Percentiles rank a stretch among this genome's conserved stretches.
phyloP scores from a whole-genome alignment of 345 rosid species.

The Heritiera fomes region DNA sequence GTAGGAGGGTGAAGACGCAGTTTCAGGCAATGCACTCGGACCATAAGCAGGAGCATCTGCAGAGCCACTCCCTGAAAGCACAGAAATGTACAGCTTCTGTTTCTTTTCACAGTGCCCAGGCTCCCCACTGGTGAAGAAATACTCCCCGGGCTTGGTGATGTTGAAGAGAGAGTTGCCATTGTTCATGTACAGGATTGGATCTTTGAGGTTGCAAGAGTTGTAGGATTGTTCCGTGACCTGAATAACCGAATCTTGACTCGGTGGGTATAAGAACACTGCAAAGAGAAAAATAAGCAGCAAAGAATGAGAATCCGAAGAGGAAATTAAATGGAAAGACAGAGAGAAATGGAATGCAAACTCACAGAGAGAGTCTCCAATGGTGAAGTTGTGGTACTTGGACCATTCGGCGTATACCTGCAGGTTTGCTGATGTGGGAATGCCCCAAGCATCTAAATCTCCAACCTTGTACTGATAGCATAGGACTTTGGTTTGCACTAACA shows the following conservation, averaged over 20 bases:
- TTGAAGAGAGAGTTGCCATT: slow-evolving; percentile 95
- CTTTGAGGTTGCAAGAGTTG: slow-evolving; percentile 71
- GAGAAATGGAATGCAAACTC: slow-evolving; percentile 26
- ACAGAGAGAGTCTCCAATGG: slow-evolving; percentile 83
- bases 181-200: slow-evolving; percentile 84
- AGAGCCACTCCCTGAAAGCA: slow-evolving; percentile 49
- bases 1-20: slow-evolving; percentile 64
- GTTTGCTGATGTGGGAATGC: slow-evolving; percentile 63
- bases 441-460: slow-evolving; percentile 90
- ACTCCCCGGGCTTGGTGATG: slow-evolving; percentile 59
- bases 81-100: slow-evolving; percentile 76
- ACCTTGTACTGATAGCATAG: slow-evolving; percentile 56
- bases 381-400: slow-evolving; percentile 63
- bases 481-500: slow-evolving; percentile 46
- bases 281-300: background rate
- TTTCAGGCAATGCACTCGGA: slow-evolving; percentile 49
- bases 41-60: slow-evolving; percentile 52
- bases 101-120: slow-evolving; percentile 80
- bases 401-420: slow-evolving; percentile 66
- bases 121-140: slow-evolving; percentile 81
- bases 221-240: slow-evolving; percentile 65
- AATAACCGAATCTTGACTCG: slow-evolving; percentile 91
- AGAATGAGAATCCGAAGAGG: background rate
- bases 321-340: background rate
- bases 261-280: slow-evolving; percentile 95